These are phyloP conservation scores for Sarcodon aspratus DNA, from an alignment of 768 basidiomycete species.

Conservation along the genomic window DNA sequence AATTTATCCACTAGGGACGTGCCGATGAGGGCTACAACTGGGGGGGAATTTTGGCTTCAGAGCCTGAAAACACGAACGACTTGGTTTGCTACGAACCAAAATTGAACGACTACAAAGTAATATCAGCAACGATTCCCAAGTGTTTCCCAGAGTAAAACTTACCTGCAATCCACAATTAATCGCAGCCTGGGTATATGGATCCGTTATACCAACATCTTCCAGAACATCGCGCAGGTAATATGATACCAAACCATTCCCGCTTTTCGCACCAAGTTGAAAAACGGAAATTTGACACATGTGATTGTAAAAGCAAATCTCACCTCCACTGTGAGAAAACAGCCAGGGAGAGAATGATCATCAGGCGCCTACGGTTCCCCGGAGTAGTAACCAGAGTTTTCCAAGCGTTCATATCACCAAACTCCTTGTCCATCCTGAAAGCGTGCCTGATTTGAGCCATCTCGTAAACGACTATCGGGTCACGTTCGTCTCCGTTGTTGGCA, in stretches of 20 bases:
- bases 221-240: conserved; percentile 67
- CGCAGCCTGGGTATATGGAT: conserved; percentile 38
- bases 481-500: conserved; percentile 45
- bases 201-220: conserved; percentile 48
- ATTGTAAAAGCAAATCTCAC: conserved; percentile 17
- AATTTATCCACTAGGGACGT: conserved; percentile 55
- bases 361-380: conserved; percentile 55
- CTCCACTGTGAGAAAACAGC: conserved; percentile 72
- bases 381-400: conserved; percentile 46
- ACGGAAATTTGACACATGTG: not conserved
- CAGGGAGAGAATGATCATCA: conserved; percentile 56
- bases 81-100: no score
- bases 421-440: conserved; percentile 52
- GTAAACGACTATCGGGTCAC: conserved; percentile 42
- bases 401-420: conserved; percentile 34
- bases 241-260: conserved; percentile 60
- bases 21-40: conserved; percentile 43
- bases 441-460: conserved; percentile 59
- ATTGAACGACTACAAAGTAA: no score
- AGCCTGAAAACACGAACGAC: not conserved
- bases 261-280: conserved; percentile 9
- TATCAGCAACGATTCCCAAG: no score
- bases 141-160: not conserved
- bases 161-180: conserved; percentile 59
- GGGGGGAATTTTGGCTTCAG: conserved; percentile 35